Percentiles rank a stretch among this genome's conserved stretches.
These are phyloP conservation scores for Amanita inopinata DNA, from an alignment of 768 basidiomycete genomes.

Conservation along the genomic window DNA sequence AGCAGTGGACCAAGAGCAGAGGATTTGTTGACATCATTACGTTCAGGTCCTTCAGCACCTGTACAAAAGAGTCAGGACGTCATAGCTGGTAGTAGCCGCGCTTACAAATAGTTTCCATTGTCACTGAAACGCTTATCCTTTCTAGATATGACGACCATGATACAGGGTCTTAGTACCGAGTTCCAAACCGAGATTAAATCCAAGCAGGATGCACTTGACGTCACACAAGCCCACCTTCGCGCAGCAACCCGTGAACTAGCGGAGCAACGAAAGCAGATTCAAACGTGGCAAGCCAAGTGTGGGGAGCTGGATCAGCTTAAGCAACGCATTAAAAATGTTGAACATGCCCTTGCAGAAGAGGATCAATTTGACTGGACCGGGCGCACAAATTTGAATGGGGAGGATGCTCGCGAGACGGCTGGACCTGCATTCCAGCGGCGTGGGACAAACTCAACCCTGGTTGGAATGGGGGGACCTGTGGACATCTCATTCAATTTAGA, in stretches of 20 bases:
- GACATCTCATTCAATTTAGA: slow-evolving; percentile 59
- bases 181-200: slow-evolving; percentile 77
- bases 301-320: slow-evolving; percentile 72
- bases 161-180: slow-evolving; percentile 67
- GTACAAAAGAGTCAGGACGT: slow-evolving; percentile 87
- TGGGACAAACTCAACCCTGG: slow-evolving; percentile 57
- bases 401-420: slow-evolving; percentile 28
- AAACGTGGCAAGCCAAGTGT: slow-evolving; percentile 62
- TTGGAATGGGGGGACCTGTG: slow-evolving; percentile 52
- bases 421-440: slow-evolving; percentile 67
- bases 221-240: slow-evolving; percentile 78
- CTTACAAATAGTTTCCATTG: neutral
- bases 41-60: slow-evolving; percentile 65
- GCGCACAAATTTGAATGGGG: slow-evolving; percentile 37
- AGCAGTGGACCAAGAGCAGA: slow-evolving; percentile 65
- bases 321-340: slow-evolving; percentile 78
- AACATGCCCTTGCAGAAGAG: slow-evolving; percentile 69
- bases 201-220: slow-evolving; percentile 83
- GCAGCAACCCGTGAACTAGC: slow-evolving; percentile 86
- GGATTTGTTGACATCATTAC: slow-evolving; percentile 67
- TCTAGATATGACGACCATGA: slow-evolving; percentile 77
- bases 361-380: slow-evolving; percentile 88
- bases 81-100: slow-evolving; percentile 45
- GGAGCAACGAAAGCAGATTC: slow-evolving; percentile 81
- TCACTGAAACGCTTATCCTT: slow-evolving; percentile 9